phyloP scores from a whole-genome alignment of 2,329 filamentous ascomycete genomes.

The Lasiodiplodia sp. region DNA sequence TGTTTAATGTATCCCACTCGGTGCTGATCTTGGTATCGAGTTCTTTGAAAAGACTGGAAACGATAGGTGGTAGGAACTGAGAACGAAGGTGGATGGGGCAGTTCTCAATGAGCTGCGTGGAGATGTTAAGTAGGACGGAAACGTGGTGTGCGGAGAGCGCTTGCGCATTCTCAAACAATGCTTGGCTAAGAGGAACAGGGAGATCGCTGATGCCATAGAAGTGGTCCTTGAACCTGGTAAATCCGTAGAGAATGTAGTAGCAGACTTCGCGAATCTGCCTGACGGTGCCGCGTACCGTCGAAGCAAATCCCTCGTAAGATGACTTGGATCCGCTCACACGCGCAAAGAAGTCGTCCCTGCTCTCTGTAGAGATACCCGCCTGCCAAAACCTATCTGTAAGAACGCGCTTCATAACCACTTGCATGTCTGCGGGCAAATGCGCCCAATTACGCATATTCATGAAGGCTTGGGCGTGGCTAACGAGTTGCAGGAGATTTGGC shows the following conservation, averaged over 20 bases:
- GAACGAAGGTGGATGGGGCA: constrained; percentile 80
- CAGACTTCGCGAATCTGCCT: constrained; percentile 90
- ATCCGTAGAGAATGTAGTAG: constrained; percentile 92
- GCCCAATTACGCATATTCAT: constrained; percentile 88
- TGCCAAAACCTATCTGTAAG: constrained; percentile 98
- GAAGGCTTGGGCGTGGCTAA: constrained; percentile 89
- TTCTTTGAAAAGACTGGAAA: constrained; percentile 82
- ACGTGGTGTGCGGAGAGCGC: constrained; percentile 91
- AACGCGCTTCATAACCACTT: constrained; percentile 78
- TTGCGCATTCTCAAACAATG: constrained; percentile 82
- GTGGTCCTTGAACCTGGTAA: constrained; percentile 83
- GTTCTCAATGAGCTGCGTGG: constrained; percentile 87
- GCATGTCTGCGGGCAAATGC: constrained; percentile 76
- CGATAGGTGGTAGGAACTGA: constrained; percentile 83
- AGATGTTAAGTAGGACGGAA: constrained; percentile 88
- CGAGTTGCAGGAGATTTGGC: constrained; percentile 83
- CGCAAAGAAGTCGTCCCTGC: constrained; percentile 95
- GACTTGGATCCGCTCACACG: constrained; percentile 86
- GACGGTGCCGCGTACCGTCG: constrained; percentile 87
- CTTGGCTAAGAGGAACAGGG: constrained; percentile 80
- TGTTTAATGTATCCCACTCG: constrained; percentile 81
- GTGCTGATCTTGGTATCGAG: constrained; percentile 85
- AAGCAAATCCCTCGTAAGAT: constrained; percentile 92
- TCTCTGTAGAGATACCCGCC: constrained; percentile 93
- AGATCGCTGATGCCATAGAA: constrained; percentile 93